Evolutionary conservation across 2,329 filamentous ascomycete species (phyloP), one percentile per base, ranked within the genome.

Genomic region (Cercospora brassicicola): DNA sequence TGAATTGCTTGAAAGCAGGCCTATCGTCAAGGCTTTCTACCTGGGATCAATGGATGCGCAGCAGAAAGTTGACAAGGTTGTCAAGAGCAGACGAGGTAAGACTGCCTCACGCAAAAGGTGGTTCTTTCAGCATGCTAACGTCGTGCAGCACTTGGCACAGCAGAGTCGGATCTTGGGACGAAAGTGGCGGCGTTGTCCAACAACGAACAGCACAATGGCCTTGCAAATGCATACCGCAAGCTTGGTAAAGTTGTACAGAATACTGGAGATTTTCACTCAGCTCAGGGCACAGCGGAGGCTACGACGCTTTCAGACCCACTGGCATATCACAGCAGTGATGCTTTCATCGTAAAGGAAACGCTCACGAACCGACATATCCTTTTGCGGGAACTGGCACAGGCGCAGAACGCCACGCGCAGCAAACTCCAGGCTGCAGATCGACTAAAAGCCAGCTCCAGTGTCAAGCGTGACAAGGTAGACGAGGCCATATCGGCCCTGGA

Each of bases 271-370:
- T 97, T 90, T 76, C 95, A 98, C 80, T 94, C 95, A 15, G 94
- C 94, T 0, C 95, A 99, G 82, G 95, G 94, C 48, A 99, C 95
- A 2, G 94, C 93, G 15, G 94, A 99, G 83, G 95, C 95, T 8
- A 96, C 94, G 8, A 97, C 94, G 1, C 86, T 99, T 61, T 93
- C 93, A 56, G 95, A 99, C 75, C 92, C 95, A 10, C 89, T 99
- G 70, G 91, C 94, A 75, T 97, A 98, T 78, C 93, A 98, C 81
- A 97, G 93, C 55, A 90, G 92, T 66, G 95, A 99, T 79, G 92
- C 95, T 55, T 96, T 97, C 78, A 96, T 98, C 74, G 95, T 98
- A 73, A 99, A 99, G 81, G 95, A 99, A 79, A 97, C 94, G 10
- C 86, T 99, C 71, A 99, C 95, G 3, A 99, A 99, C 82, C 91